Percentiles rank a stretch among this genome's conserved stretches.
Evolutionary conservation across 768 basidiomycete species (phyloP).

Genomic region (Tulasnella sp.): DNA sequence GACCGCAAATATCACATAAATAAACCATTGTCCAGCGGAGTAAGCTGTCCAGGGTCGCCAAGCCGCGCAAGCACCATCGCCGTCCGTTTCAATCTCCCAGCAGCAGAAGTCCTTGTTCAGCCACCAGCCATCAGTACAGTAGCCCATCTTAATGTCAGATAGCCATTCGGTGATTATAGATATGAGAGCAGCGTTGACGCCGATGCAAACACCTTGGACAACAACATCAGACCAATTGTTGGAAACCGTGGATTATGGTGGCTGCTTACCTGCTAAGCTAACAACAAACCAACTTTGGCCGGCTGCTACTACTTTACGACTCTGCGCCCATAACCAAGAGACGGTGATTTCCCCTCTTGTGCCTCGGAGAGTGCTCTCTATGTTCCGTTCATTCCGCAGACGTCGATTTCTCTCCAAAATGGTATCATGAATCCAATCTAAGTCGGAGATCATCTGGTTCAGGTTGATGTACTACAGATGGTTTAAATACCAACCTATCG

Average conservation of each 20-base stretch:
- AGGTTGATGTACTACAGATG: slow-evolving; percentile 13
- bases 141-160: slow-evolving; percentile 94
- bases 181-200: slow-evolving; percentile 85
- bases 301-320: slow-evolving; percentile 46
- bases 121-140: slow-evolving; percentile 97
- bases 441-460: slow-evolving; percentile 15
- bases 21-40: slow-evolving; percentile 58
- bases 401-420: slow-evolving; percentile 76
- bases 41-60: slow-evolving; percentile 85
- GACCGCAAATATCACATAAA: slow-evolving; percentile 85
- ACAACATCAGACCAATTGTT: background rate
- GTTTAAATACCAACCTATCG: slow-evolving; percentile 52
- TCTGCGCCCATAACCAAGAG: slow-evolving; percentile 48
- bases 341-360: slow-evolving; percentile 40
- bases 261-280: slow-evolving; percentile 59
- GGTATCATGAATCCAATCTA: slow-evolving; percentile 97
- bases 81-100: slow-evolving; percentile 79
- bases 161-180: slow-evolving; percentile 96
- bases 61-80: slow-evolving; percentile 68
- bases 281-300: slow-evolving; percentile 91
- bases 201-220: slow-evolving; percentile 68
- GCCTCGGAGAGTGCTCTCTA: slow-evolving; percentile 33
- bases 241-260: background rate
- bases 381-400: slow-evolving; percentile 42
- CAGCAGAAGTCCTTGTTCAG: slow-evolving; percentile 96